Evolutionary conservation across 345 rosid species (phyloP), one percentile per base, ranked within the genome.

Genomic region (Euclidium syriacum): DNA sequence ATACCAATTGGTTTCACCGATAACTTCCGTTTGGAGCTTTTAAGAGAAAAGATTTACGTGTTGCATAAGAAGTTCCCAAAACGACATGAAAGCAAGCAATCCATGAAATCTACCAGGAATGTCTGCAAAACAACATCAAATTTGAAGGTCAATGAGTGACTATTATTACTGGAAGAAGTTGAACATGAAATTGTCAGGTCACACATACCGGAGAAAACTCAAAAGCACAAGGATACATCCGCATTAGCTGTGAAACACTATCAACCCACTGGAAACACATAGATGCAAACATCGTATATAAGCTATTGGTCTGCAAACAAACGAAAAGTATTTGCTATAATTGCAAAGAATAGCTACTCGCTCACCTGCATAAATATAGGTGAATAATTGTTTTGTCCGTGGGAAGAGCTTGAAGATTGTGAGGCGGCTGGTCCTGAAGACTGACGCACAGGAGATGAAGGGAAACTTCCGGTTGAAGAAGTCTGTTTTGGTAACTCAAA

Each of bases 61-160:
- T 95, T 90, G 83, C 95, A 90, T 49, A 95, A 77, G 79, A 95
- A 95, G 77, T 95, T 95, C 52, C 99, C 99, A 65, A 95, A 95
- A 58, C 97, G 97, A 68, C 87, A 85, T 44, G 99, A 95, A 70
- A 90, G 87, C 75, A 90, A 75, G 71, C 74, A 78, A 67, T 95
- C 99, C 90, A 90, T 67, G 73, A 95, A 81, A 65, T 95, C 97
- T 62, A 90, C 99, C 70, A 94, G 76, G 76, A 90, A 94, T 65
- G 85, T 83, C 99, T 94, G 73, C 17, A 29, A 29, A 9, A 29
- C 36, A 55, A 64, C 19, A 65, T 19, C 49, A 47, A 44, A 56
- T 40, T 12, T 27, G 15, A 62, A 56, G 24, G 29, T 35, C 19
- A 29, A 10, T 48, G 25, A 68, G 59, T 23, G n/a, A 65, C n/a